Evolutionary conservation across 176 grass and related monocot genomes (phyloP).

Genomic region (Avena sativa): DNA sequence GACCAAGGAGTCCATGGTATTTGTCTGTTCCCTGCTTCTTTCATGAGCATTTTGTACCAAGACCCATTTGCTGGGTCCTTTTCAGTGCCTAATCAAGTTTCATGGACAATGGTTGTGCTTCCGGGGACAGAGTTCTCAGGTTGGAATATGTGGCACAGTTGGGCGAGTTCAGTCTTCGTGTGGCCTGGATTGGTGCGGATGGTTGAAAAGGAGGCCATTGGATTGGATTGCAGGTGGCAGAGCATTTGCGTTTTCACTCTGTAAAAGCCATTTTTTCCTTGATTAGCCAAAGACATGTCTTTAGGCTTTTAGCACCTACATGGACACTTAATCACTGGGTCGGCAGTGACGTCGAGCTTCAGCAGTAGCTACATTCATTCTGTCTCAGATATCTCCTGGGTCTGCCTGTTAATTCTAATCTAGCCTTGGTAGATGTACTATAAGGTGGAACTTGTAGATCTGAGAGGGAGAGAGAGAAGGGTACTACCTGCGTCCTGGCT

Average conservation of each 20-base stretch:
- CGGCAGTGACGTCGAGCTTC: neutral
- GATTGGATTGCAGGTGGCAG: too few relatives aligned
- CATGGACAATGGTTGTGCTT: neutral
- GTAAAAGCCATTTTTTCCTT: too few relatives aligned
- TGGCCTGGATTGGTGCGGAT: too few relatives aligned
- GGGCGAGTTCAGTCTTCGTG: neutral
- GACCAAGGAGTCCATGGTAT: neutral
- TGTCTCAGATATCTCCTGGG: slow-evolving; percentile 76
- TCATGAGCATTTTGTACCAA: neutral
- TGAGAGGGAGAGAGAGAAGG: too few relatives aligned
- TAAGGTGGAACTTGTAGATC: too few relatives aligned
- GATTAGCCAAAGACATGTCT: too few relatives aligned
- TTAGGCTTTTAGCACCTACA: too few relatives aligned
- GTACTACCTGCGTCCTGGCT: too few relatives aligned
- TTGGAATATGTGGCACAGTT: neutral
- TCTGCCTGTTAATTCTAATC: slow-evolving; percentile 19
- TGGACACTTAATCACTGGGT: neutral
- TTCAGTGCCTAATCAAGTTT: neutral
- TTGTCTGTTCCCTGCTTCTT: neutral
- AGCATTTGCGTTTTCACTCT: too few relatives aligned
- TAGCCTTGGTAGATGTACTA: too few relatives aligned
- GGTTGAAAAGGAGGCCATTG: too few relatives aligned
- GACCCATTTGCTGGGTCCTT: neutral
- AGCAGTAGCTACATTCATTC: slow-evolving; percentile 43
- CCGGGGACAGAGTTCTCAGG: neutral